phyloP scores from a whole-genome alignment of 768 basidiomycete genomes.

The Lactifluus echinatus region DNA sequence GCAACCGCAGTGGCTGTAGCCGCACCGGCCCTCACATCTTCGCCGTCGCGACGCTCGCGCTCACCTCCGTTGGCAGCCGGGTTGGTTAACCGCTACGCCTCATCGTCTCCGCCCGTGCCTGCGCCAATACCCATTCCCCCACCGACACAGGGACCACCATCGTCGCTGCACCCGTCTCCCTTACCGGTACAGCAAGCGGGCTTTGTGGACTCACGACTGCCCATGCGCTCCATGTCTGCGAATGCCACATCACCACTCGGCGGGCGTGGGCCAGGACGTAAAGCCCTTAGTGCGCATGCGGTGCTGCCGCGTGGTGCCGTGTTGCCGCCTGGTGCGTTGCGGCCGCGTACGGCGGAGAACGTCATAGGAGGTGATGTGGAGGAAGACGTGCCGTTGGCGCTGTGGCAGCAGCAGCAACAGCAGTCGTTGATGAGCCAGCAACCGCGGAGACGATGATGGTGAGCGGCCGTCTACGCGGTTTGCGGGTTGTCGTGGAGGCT shows the following conservation, averaged over 20 bases:
- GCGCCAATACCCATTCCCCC: background rate
- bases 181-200: background rate
- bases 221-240: slow-evolving; percentile 65
- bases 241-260: slow-evolving; percentile 38
- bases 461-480: background rate
- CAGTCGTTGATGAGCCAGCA: slow-evolving; percentile 29
- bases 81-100: background rate
- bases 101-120: background rate
- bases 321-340: slow-evolving; percentile 29
- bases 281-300: slow-evolving; percentile 60
- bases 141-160: background rate
- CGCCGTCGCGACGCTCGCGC: slow-evolving; percentile 36
- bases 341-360: slow-evolving; percentile 38
- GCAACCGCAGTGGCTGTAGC: slow-evolving; percentile 24
- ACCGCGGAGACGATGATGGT: slow-evolving; percentile 4
- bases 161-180: too few species aligned
- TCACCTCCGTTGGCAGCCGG: slow-evolving; percentile 10
- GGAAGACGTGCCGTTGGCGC: slow-evolving; percentile 71
- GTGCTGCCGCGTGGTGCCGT: slow-evolving; percentile 32
- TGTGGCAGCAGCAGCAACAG: slow-evolving; percentile 60
- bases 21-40: slow-evolving; percentile 37
- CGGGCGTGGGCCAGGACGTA: slow-evolving; percentile 39
- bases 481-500: background rate
- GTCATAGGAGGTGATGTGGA: slow-evolving; percentile 32
- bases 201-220: slow-evolving; percentile 30